Percentiles rank a stretch among this genome's conserved stretches.
phyloP scores from a whole-genome alignment of 441 rosid species.

The Omphalea diandra region DNA sequence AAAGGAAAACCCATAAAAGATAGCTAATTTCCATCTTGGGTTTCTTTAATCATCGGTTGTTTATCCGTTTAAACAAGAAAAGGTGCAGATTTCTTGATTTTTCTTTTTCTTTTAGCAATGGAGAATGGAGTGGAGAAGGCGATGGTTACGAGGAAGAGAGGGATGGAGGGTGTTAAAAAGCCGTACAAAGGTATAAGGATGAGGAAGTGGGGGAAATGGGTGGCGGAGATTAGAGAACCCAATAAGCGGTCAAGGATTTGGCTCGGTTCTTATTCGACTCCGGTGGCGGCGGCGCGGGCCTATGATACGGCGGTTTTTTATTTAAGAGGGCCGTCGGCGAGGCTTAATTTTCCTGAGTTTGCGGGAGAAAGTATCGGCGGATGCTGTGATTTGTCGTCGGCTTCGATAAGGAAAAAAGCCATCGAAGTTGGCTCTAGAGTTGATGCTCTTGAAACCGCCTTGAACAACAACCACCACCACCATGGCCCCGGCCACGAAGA shows the following conservation, averaged over 20 bases:
- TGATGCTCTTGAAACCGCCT: constrained; percentile 50
- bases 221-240: constrained; percentile 92
- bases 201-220: constrained; percentile 99
- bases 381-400: constrained; percentile 59
- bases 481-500: constrained; percentile 6
- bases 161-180: constrained; percentile 29
- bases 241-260: constrained; percentile 89
- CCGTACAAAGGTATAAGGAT: constrained; percentile 82
- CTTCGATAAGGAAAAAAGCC: constrained; percentile 74
- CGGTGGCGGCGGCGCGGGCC: constrained; percentile 87
- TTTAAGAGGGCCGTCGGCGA: constrained; percentile 76
- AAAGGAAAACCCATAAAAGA: constrained; percentile 4
- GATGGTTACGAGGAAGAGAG: constrained; percentile 27
- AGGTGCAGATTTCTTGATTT: not conserved
- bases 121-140: constrained; percentile 29
- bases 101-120: constrained; percentile 24
- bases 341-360: constrained; percentile 83
- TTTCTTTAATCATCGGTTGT: not conserved
- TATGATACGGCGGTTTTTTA: constrained; percentile 87
- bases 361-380: constrained; percentile 37
- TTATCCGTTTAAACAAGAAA: not conserved
- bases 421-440: constrained; percentile 76
- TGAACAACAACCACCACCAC: constrained; percentile 29
- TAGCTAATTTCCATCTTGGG: not conserved
- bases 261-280: constrained; percentile 89